These are phyloP conservation scores for Plasmodium blacklocki DNA, from an alignment of 169 alveolate genomes.

Conservation along the genomic window DNA sequence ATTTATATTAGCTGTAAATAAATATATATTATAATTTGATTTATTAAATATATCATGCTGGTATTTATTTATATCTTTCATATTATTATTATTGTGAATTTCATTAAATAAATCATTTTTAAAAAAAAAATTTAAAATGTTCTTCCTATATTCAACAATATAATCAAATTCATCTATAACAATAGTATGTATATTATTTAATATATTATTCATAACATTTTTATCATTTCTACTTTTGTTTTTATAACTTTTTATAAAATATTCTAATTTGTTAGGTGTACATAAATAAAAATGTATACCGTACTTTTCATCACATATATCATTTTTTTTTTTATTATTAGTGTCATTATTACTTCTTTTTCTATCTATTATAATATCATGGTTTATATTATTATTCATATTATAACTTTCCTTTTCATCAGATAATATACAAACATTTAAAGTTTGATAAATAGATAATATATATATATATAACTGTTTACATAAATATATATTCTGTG, in stretches of 20 bases:
- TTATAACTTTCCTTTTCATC: conserved; percentile 41
- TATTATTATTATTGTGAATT: conserved; percentile 7
- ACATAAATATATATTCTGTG: conserved; percentile 71
- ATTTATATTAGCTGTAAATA: conserved; percentile 62
- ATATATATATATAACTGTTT: conserved; percentile 71
- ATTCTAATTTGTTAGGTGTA: conserved; percentile 57
- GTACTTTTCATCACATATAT: conserved; percentile 26
- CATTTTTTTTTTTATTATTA: background rate
- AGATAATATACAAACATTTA: conserved; percentile 56
- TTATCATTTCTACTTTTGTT: conserved; percentile 61
- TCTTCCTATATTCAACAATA: conserved; percentile 39
- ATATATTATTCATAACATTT: conserved; percentile 67
- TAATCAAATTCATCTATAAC: conserved; percentile 73
- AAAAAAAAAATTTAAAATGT: conserved; percentile 52
- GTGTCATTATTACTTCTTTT: conserved; percentile 9
- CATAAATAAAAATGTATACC: conserved; percentile 66
- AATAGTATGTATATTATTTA: conserved; percentile 58
- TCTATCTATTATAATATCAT: no score
- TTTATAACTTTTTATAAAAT: conserved; percentile 62
- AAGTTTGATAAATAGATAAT: conserved; percentile 66
- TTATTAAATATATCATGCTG: conserved; percentile 17
- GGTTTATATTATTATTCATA: background rate
- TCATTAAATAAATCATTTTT: conserved; percentile 2
- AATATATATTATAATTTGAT: conserved; percentile 37
- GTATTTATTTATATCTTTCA: background rate